These are phyloP conservation scores for Colletotrichum sp. DNA, from an alignment of 2,329 filamentous ascomycete genomes.

Conservation along the genomic window DNA sequence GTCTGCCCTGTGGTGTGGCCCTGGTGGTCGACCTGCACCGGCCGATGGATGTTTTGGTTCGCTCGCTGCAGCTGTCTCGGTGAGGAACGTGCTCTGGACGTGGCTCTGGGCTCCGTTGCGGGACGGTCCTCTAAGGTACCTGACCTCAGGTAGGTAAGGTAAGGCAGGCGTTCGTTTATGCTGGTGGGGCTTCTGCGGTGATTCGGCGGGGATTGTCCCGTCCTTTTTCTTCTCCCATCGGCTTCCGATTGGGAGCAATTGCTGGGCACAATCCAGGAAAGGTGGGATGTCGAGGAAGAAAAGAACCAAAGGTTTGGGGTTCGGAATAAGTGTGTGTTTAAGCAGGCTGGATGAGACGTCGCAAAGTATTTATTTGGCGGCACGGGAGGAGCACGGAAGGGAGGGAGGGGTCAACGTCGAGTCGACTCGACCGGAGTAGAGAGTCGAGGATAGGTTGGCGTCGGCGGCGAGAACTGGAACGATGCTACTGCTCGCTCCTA, in stretches of 20 bases:
- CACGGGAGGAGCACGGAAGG: neutral
- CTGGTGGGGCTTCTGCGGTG: neutral
- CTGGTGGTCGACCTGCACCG: neutral
- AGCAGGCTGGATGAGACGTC: slow-evolving; percentile 17
- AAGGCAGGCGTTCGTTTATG: neutral
- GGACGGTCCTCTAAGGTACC: neutral
- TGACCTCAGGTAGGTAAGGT: neutral
- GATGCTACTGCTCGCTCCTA: neutral
- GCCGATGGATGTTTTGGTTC: neutral
- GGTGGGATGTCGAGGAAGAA: neutral
- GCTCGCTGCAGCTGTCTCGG: neutral
- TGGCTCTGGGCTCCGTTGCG: slow-evolving; percentile 14
- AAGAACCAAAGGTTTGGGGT: neutral
- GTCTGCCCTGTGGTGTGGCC: neutral
- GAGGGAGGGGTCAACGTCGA: neutral
- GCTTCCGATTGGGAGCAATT: neutral
- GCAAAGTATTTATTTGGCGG: slow-evolving; percentile 17
- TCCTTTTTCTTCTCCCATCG: neutral
- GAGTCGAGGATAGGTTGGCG: neutral
- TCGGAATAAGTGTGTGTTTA: neutral
- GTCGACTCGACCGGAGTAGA: neutral
- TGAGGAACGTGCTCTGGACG: slow-evolving; percentile 13
- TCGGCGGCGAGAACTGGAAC: neutral
- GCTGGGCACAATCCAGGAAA: neutral
- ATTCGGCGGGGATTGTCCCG: neutral